phyloP scores from a whole-genome alignment of 257 asterid species.

The Paraleonurus japonicus region DNA sequence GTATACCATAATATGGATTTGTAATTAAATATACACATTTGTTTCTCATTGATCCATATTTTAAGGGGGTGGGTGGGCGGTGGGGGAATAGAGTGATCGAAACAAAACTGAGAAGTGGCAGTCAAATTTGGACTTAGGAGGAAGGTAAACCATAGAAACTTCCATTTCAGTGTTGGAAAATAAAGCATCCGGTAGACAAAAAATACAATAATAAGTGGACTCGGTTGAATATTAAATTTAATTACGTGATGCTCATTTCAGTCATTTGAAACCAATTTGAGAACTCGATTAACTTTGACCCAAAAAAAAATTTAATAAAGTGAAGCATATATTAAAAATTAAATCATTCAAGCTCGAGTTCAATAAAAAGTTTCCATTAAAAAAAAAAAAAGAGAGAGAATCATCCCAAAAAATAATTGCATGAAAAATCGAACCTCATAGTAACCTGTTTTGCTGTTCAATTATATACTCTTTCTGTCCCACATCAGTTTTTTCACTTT shows the following conservation, averaged over 20 bases:
- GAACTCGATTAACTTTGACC: neutral
- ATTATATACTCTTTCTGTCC: too few relatives aligned
- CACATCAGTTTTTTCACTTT: too few relatives aligned
- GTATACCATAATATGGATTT: too few relatives aligned
- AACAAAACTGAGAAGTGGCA: neutral
- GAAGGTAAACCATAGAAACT: slow-evolving; percentile 5
- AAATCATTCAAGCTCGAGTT: neutral
- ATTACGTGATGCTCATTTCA: neutral
- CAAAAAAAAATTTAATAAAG: neutral
- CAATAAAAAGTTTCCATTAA: neutral
- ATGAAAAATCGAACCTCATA: neutral
- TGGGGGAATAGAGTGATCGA: neutral
- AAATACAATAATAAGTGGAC: neutral
- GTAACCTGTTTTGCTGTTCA: too few relatives aligned
- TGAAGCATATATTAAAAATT: too few relatives aligned
- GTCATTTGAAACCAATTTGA: neutral
- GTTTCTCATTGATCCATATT: neutral
- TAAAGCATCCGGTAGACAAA: neutral
- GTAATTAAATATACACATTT: neutral
- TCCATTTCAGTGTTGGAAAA: slow-evolving; percentile 2
- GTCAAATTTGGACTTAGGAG: neutral
- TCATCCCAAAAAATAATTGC: neutral
- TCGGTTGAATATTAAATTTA: neutral
- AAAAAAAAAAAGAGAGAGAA: too few relatives aligned
- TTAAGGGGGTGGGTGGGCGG: neutral